Evolutionary conservation across 108 stramenopile genomes (phyloP), one percentile per base, ranked within the genome.

Genomic region (Discostella stelligeroides): DNA sequence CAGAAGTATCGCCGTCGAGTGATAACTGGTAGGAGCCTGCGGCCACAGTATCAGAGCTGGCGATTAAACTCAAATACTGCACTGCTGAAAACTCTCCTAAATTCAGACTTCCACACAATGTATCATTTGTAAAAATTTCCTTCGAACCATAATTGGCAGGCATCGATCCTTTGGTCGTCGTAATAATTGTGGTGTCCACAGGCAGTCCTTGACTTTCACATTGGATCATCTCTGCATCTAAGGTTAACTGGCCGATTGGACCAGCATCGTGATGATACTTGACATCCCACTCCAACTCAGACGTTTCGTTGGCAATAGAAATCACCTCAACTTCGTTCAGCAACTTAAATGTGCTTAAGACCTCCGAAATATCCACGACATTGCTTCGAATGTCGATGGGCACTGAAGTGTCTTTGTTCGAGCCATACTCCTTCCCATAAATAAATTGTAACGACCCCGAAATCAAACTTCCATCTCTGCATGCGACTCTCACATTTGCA

Each of bases 21-120:
- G 55, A 68, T 6, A 76, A 45, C 21, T 76, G 67, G 60, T 62
- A 76, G 12, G 67, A 76, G 27, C 75, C 75, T 27, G 67, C 40
- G 11, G 56, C 41, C 23, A 69, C 75, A 12, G 45, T 38, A 47
- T 43, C 54, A 8, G 54, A 68, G 38, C 40, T 56, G 5, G 68
- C 67, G 37, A 45, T 29, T 18, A 76, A 48, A 62, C 41, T 69
- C 54, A 76, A 20, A 30, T 63, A 49, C 47, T 76, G 75, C 37
- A 48, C 21, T 2, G 77, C 40, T 27, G 77, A 79, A 45, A 65
- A 71, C 51, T 72, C 70, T 18, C 64, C 70, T 23, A 80, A 53
- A 53, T 47, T 25, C 2, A 80, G 49, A 45, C 79, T 75, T 41
- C 73, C 79, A 42, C 79, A 80, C 28, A 38, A 28, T 7, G 17